Percentiles rank a stretch among this genome's conserved stretches.
These are phyloP conservation scores for Naegleria lovaniensis DNA, from an alignment of 208 protist genomes.

Conservation along the genomic window DNA sequence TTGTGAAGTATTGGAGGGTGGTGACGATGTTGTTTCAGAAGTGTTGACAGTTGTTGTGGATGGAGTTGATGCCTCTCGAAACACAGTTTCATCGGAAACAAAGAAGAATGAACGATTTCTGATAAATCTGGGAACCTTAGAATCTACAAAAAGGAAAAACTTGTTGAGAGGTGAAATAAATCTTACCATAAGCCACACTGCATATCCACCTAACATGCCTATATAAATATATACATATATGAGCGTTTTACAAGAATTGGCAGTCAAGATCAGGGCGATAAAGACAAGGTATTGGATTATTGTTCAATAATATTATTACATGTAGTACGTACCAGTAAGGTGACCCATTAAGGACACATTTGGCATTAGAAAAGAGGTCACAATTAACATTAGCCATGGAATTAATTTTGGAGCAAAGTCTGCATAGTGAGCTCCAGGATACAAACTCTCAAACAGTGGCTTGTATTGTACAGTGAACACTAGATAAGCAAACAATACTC, in stretches of 20 bases:
- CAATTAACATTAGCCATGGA: slow-evolving; percentile 8
- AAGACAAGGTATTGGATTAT: too few species aligned
- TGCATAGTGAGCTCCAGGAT: neutral
- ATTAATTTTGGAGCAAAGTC: neutral
- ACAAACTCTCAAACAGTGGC: neutral
- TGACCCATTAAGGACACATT: slow-evolving; percentile 8
- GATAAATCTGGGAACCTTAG: neutral
- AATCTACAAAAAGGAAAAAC: neutral
- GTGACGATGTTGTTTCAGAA: neutral
- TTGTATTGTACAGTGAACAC: neutral
- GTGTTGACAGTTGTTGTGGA: neutral
- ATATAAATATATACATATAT: too few species aligned
- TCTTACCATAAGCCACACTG: neutral
- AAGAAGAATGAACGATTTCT: neutral
- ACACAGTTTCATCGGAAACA: neutral
- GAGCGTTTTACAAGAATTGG: too few species aligned
- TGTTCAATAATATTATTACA: too few species aligned
- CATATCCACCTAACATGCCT: neutral
- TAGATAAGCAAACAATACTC: slow-evolving; percentile 22
- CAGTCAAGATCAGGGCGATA: too few species aligned
- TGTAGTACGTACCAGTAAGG: neutral
- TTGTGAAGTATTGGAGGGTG: neutral
- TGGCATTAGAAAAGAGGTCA: neutral
- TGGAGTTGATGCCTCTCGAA: neutral
- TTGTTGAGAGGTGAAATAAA: neutral